Conservation (phyloP, 2,329 filamentous ascomycete species). For the Penicillium paneum region DNA sequence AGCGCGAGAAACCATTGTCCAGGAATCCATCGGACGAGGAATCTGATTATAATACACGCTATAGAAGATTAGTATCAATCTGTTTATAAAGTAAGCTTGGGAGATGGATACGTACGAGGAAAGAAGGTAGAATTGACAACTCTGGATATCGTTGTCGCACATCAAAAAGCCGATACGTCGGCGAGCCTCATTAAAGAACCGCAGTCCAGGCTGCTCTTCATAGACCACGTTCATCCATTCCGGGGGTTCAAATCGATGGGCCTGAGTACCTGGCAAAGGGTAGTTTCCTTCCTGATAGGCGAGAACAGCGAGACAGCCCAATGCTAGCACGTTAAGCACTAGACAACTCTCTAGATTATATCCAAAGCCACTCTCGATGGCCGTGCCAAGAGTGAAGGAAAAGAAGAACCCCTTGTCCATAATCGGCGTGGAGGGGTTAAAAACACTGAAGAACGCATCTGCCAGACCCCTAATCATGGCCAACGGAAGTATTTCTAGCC, state of each 20-base stretch:
- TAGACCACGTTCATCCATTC: conserved; percentile 39
- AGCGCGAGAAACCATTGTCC: conserved; percentile 53
- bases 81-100: not conserved
- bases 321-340: conserved; percentile 50
- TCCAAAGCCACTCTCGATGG: conserved; percentile 51
- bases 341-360: conserved; percentile 53
- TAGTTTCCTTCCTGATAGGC: conserved; percentile 52
- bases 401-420: conserved; percentile 54
- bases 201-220: conserved; percentile 46
- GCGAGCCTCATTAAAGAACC: conserved; percentile 55
- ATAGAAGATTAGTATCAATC: conserved; percentile 11
- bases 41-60: conserved; percentile 52
- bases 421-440: conserved; percentile 53
- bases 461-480: conserved; percentile 52
- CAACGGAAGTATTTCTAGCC: conserved; percentile 49
- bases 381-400: conserved; percentile 49
- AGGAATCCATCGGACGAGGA: conserved; percentile 53
- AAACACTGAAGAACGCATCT: conserved; percentile 54
- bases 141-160: conserved; percentile 50
- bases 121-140: conserved; percentile 53
- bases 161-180: conserved; percentile 53
- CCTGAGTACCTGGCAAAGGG: conserved; percentile 39
- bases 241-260: conserved; percentile 35
- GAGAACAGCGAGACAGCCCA: conserved; percentile 51
- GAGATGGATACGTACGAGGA: conserved; percentile 38